phyloP scores from a whole-genome alignment of 179 eudicot genomes.

The Drosera spatulata region DNA sequence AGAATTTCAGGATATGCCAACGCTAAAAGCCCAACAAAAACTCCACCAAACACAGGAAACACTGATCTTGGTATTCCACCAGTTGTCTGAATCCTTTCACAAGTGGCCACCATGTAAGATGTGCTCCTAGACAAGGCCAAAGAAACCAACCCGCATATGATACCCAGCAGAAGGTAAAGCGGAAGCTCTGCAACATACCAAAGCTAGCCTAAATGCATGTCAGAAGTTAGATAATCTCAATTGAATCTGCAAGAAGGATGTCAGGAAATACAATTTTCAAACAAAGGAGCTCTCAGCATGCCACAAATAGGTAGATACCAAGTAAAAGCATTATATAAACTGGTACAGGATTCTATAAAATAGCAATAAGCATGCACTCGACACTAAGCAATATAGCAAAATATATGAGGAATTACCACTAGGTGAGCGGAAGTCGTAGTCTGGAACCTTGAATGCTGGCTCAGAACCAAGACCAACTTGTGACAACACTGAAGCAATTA shows the following conservation, averaged over 20 bases:
- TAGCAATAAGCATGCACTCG: too few species aligned
- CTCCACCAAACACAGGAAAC: slow-evolving; percentile 69
- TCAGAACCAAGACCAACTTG: slow-evolving; percentile 95
- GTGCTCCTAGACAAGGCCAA: slow-evolving; percentile 69
- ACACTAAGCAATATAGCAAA: not conserved
- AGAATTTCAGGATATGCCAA: slow-evolving; percentile 93
- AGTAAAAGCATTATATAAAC: too few species aligned
- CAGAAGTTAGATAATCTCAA: slow-evolving; percentile 2
- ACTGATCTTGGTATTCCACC: slow-evolving; percentile 42
- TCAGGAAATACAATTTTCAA: not conserved
- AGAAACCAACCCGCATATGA: slow-evolving; percentile 85
- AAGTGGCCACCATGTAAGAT: slow-evolving; percentile 44
- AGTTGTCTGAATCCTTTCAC: slow-evolving; percentile 37
- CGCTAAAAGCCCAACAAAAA: slow-evolving; percentile 77
- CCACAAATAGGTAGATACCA: too few species aligned
- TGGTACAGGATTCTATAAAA: too few species aligned
- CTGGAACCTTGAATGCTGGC: slow-evolving; percentile 90
- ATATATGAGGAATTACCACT: slow-evolving; percentile 44
- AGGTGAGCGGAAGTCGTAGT: slow-evolving; percentile 86
- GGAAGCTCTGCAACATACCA: slow-evolving; percentile 73
- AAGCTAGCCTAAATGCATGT: slow-evolving; percentile 13
- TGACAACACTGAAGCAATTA: slow-evolving; percentile 87
- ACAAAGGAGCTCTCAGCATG: not conserved
- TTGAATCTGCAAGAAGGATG: not conserved
- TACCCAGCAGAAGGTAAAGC: slow-evolving; percentile 85